Evolutionary conservation across 192 early-diverging fungal species (phyloP).

Genomic region (Coemansia sp.): DNA sequence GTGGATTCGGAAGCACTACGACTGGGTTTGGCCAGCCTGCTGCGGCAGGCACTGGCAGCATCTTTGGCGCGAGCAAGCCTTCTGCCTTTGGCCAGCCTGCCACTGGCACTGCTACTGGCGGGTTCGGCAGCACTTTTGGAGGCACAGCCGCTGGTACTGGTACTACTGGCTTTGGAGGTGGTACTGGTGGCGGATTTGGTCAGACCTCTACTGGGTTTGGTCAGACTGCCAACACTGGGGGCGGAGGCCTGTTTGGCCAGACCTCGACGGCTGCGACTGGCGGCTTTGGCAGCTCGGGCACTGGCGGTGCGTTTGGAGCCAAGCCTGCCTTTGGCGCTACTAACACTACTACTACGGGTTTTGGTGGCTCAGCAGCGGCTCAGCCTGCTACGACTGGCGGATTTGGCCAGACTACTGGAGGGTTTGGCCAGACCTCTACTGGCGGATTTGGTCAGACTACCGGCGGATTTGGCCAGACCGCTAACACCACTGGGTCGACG

Average conservation of each 20-base stretch:
- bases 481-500: slow-evolving; percentile 12
- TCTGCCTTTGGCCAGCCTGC: slow-evolving; percentile 51
- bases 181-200: slow-evolving; percentile 17
- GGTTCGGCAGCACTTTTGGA: slow-evolving; percentile 26
- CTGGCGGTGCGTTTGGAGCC: slow-evolving; percentile 33
- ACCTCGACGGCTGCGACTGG: slow-evolving; percentile 8
- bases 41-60: slow-evolving; percentile 4
- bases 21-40: slow-evolving; percentile 45
- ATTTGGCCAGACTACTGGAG: slow-evolving; percentile 8
- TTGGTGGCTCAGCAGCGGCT: slow-evolving; percentile 14
- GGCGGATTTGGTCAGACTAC: slow-evolving; percentile 33
- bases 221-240: not conserved
- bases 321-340: slow-evolving; percentile 24
- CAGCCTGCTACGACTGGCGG: slow-evolving; percentile 16
- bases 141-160: slow-evolving; percentile 10
- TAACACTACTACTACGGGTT: slow-evolving; percentile 12
- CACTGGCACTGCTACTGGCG: slow-evolving; percentile 4
- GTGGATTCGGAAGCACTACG: slow-evolving; percentile 13
- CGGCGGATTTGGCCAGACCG: slow-evolving; percentile 36
- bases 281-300: slow-evolving; percentile 3
- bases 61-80: slow-evolving; percentile 45
- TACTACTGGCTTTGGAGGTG: slow-evolving; percentile 10
- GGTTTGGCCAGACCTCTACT: not conserved
- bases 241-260: not conserved
- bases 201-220: not conserved